Base-by-base conservation (phyloP, 768 basidiomycete genomes). In the Termitomyces sp. region DNA sequence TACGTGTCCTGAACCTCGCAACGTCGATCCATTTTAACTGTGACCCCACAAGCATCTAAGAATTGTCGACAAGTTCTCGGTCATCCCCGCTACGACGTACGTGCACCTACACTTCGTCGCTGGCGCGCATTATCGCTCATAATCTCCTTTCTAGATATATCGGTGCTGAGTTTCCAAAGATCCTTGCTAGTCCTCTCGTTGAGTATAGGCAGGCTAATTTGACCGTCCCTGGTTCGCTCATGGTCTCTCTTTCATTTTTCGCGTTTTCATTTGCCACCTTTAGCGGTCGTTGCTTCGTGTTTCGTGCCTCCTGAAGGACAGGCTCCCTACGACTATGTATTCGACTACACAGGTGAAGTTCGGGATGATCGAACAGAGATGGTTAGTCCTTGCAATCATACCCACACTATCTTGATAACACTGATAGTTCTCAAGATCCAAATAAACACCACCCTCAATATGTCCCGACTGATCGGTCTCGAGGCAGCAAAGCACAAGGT, bases 181-280 rank as follows among this genome's bases (percentile, higher is more conserved):
- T 89, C 30, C 77, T 94, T n/a, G 71, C 79, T 54, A 85, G 85
- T 55, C 79, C 86, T 9, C 73, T 82, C 56, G 87, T 93, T 20
- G 88, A 93, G 71, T 95, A 95, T 66, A 82, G 80, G 48, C 93
- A 95, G 68, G 86, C 82, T 30, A 95, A 95, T 69, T 72, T 95
- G 56, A 91, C 88, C 32, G 80, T 90, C 50, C 72, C 86, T 32
- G 68, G 91, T 91, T 67, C 57, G 87, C 73, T 33, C 51, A 37
- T 22, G 24, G 22, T 49, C 46, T 22, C 46, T 10, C 45, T 55
- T 51, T 9, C 49, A 57, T 45, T 55, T 55, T 57, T 55, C 57
- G 47, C 53, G 49, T 33, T 55, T 63, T 71, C 34, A 63, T 53
- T 8, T 14, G 42, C 59, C 52, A 20, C 57, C 53, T 60, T 39